These are phyloP conservation scores for Ogataea ganodermae DNA, from an alignment of 805 yeast genomes.

Conservation along the genomic window DNA sequence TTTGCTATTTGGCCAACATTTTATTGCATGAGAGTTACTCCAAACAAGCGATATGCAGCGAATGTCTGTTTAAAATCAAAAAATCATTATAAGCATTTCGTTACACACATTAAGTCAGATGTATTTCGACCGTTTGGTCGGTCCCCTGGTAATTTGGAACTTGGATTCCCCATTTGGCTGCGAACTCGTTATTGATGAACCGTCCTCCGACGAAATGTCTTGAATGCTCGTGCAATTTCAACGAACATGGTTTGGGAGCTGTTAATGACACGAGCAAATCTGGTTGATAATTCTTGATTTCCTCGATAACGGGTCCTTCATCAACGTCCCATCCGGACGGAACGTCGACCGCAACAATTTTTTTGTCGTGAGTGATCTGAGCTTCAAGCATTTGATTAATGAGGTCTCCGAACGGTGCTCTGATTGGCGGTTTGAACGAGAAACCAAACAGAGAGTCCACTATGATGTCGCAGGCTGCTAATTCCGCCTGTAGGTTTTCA, in stretches of 20 bases:
- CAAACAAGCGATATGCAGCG: background rate
- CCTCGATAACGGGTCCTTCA: conserved; percentile 60
- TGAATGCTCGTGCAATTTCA: conserved; percentile 41
- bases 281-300: conserved; percentile 48
- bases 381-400: conserved; percentile 41
- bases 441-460: conserved; percentile 92
- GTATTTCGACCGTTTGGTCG: conserved; percentile 53
- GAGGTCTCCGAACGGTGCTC: conserved; percentile 68
- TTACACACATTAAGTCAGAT: background rate
- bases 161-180: conserved; percentile 70
- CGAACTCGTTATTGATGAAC: conserved; percentile 68
- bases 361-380: conserved; percentile 38
- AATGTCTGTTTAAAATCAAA: background rate
- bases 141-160: conserved; percentile 59
- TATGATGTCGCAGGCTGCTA: conserved; percentile 46
- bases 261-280: conserved; percentile 77
- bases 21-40: background rate
- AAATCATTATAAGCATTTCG: background rate
- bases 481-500: conserved; percentile 30
- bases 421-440: conserved; percentile 84
- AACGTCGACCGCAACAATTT: conserved; percentile 81
- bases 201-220: conserved; percentile 90
- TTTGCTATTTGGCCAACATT: conserved; percentile 1
- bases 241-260: conserved; percentile 90
- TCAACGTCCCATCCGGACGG: conserved; percentile 99